These are phyloP conservation scores for Teratosphaeria zuluensis DNA, from an alignment of 2,329 filamentous ascomycete species.

Conservation along the genomic window DNA sequence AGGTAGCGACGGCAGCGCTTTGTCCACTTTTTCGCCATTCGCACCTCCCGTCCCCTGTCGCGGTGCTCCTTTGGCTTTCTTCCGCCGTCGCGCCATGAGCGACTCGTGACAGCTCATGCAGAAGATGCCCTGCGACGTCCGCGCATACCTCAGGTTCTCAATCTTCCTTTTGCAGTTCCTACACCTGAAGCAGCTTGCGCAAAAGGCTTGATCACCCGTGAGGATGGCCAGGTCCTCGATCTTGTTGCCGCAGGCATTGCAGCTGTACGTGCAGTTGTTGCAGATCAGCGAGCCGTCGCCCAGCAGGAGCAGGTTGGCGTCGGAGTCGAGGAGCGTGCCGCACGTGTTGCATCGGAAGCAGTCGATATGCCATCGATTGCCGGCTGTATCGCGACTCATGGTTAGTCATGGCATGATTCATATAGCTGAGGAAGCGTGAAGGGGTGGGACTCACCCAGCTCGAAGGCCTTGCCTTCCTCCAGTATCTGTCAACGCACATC, in stretches of 20 bases:
- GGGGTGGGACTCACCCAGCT: conserved; percentile 60
- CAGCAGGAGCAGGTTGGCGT: conserved; percentile 91
- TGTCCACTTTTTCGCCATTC: conserved; percentile 50
- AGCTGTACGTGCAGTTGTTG: conserved; percentile 99
- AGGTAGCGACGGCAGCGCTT: conserved; percentile 84
- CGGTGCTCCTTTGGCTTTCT: conserved; percentile 56
- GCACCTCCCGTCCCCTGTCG: conserved; percentile 45
- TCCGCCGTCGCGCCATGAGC: conserved; percentile 82
- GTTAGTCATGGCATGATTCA: conserved; percentile 4
- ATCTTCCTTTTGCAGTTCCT: conserved; percentile 98
- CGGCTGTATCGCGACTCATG: conserved; percentile 7
- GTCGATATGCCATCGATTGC: conserved; percentile 15
- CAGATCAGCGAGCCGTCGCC: conserved; percentile 97
- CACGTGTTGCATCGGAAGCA: conserved; percentile 9
- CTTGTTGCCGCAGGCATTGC: conserved; percentile 91
- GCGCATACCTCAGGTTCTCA: conserved; percentile 92
- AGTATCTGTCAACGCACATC: conserved; percentile 56
- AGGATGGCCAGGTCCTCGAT: conserved; percentile 97
- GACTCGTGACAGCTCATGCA: conserved; percentile 99
- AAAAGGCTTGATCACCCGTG: conserved; percentile 96
- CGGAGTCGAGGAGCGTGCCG: conserved; percentile 88
- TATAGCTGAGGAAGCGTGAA: background rate
- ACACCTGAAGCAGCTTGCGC: conserved; percentile 92
- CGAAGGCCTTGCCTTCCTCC: conserved; percentile 96
- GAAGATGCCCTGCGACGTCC: conserved; percentile 96